phyloP scores from a whole-genome alignment of 306 rosid species.

The Gleditsia sinensis region DNA sequence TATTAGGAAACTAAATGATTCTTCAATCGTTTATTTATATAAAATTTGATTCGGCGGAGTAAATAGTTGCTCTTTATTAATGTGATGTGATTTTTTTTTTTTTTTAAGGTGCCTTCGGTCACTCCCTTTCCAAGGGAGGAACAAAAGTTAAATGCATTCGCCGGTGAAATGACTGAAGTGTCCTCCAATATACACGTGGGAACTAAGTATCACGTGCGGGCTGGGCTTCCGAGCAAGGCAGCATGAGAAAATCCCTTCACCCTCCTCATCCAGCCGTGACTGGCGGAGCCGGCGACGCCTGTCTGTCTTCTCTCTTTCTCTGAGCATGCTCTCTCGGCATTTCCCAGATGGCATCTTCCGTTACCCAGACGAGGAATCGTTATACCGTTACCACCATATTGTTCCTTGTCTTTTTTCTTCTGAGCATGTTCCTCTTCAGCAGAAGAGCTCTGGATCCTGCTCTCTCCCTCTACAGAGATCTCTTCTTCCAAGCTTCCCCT shows the following conservation, averaged over 20 bases:
- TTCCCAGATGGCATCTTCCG: constrained; percentile 39
- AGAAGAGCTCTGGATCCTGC: constrained; percentile 51
- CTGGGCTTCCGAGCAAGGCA: neutral
- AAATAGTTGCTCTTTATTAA: too few relatives aligned
- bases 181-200: too few relatives aligned
- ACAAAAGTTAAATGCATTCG: too few relatives aligned
- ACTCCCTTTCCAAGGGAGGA: too few relatives aligned
- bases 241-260: neutral
- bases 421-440: constrained; percentile 51
- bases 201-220: neutral
- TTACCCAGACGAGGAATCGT: constrained; percentile 44
- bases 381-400: constrained; percentile 46
- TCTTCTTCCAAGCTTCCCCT: constrained; percentile 45
- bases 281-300: constrained; percentile 4
- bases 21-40: too few relatives aligned
- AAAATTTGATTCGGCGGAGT: too few relatives aligned
- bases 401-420: constrained; percentile 51
- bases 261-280: neutral
- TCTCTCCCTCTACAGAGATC: constrained; percentile 52
- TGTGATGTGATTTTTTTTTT: too few relatives aligned
- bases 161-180: too few relatives aligned
- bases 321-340: constrained; percentile 11
- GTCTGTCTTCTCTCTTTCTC: neutral
- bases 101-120: too few relatives aligned
- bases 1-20: too few relatives aligned